Conservation (phyloP, 176 grass and related monocot species). For the Secale cereale region DNA sequence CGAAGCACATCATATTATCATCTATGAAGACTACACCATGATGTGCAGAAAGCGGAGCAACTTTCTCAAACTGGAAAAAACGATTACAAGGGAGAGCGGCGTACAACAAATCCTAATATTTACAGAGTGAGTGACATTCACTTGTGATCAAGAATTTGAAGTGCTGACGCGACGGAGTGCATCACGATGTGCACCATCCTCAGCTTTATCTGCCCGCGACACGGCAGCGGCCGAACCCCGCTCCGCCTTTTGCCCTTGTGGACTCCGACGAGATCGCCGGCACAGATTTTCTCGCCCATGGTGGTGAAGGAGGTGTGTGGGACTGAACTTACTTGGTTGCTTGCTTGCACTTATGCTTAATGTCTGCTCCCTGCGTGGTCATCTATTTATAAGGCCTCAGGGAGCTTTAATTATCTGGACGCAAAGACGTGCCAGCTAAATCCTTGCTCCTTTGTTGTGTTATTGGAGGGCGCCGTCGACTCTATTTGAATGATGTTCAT, state of each 20-base stretch:
- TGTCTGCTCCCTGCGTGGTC: not conserved
- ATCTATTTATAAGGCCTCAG: conserved; percentile 41
- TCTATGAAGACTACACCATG: conserved; percentile 14
- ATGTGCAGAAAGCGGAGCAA: not conserved
- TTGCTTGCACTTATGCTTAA: conserved; percentile 16
- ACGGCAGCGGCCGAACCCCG: not conserved
- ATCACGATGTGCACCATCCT: conserved; percentile 42
- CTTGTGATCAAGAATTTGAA: conserved; percentile 34
- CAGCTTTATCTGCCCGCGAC: conserved; percentile 46
- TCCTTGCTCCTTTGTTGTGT: not conserved
- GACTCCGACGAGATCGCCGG: conserved; percentile 14
- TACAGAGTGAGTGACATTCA: not conserved
- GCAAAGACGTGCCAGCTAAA: conserved; percentile 37
- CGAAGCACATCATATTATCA: not conserved
- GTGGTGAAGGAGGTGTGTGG: not conserved
- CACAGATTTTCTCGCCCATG: conserved; percentile 37
- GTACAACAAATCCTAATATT: conserved; percentile 10
- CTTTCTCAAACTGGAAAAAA: conserved; percentile 19
- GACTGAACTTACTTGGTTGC: not conserved
- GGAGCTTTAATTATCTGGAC: conserved; percentile 33
- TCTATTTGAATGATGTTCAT: not conserved
- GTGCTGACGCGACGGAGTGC: conserved; percentile 24
- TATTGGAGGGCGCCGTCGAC: not conserved
- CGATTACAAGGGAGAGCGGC: not conserved
- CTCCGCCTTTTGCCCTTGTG: conserved; percentile 32